phyloP scores from a whole-genome alignment of 805 yeast genomes.

The Candida anglica region DNA sequence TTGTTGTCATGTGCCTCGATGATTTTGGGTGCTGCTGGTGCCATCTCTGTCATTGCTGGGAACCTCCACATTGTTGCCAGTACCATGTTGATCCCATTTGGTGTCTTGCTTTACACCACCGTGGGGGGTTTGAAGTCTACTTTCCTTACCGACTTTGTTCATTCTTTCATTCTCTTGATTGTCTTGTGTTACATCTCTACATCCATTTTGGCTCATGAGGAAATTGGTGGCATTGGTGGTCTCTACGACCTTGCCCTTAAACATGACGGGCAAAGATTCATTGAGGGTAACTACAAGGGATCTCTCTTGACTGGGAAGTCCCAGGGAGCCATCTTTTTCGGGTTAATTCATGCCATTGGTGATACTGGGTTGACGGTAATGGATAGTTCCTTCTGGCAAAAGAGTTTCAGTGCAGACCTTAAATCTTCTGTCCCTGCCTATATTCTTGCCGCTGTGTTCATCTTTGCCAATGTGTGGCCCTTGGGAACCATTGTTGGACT shows the following conservation, averaged over 20 bases:
- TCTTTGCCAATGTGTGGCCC: constrained; percentile 32
- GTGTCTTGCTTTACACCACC: constrained; percentile 44
- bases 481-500: constrained; percentile 33
- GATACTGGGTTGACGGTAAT: constrained; percentile 34
- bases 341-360: constrained; percentile 30
- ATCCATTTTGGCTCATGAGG: constrained; percentile 17
- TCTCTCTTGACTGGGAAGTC: constrained; percentile 34
- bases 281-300: constrained; percentile 31
- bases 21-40: constrained; percentile 25
- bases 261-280: constrained; percentile 14
- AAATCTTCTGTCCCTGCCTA: constrained; percentile 36
- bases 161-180: constrained; percentile 19
- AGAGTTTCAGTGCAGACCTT: constrained; percentile 31
- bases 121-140: constrained; percentile 52
- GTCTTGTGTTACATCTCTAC: constrained; percentile 24
- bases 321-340: constrained; percentile 29
- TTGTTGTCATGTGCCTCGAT: constrained; percentile 21
- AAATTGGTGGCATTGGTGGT: constrained; percentile 24
- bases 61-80: constrained; percentile 22
- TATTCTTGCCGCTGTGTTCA: constrained; percentile 26
- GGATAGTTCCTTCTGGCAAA: constrained; percentile 41
- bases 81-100: too few relatives aligned
- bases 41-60: constrained; percentile 23
- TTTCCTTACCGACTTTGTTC: constrained; percentile 43
- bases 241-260: constrained; percentile 19